Conservation (phyloP, 148 eudicot species). For the Rhododendron williamsianum region DNA sequence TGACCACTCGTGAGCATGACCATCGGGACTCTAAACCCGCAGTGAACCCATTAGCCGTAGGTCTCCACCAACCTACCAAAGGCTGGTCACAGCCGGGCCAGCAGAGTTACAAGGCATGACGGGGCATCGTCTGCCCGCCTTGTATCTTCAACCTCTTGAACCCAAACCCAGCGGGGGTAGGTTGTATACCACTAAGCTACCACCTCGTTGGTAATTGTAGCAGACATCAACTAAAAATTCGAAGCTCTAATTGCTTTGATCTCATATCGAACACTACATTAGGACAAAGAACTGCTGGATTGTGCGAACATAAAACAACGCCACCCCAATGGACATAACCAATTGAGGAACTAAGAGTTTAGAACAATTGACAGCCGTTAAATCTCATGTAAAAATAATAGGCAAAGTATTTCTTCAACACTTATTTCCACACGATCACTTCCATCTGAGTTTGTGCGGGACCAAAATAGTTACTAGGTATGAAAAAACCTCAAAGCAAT, state of each 20-base stretch:
- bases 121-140: background rate
- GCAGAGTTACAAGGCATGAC: background rate
- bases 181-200: background rate
- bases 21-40: background rate
- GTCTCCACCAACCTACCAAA: background rate
- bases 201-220: background rate
- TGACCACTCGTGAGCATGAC: background rate
- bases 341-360: background rate
- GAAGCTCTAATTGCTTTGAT: background rate
- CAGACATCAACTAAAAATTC: background rate
- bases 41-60: background rate
- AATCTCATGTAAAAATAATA: background rate
- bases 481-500: slow-evolving; percentile 3
- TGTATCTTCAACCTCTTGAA: background rate
- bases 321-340: background rate
- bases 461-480: background rate
- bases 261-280: background rate
- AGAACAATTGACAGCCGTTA: background rate
- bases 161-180: background rate
- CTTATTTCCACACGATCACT: slow-evolving; percentile 8
- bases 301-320: background rate
- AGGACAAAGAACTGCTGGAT: background rate
- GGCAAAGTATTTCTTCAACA: slow-evolving; percentile 2
- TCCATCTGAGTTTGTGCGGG: background rate
- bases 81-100: background rate